Evolutionary conservation across 2,329 filamentous ascomycete genomes (phyloP).

Genomic region (Venturia nashicola): DNA sequence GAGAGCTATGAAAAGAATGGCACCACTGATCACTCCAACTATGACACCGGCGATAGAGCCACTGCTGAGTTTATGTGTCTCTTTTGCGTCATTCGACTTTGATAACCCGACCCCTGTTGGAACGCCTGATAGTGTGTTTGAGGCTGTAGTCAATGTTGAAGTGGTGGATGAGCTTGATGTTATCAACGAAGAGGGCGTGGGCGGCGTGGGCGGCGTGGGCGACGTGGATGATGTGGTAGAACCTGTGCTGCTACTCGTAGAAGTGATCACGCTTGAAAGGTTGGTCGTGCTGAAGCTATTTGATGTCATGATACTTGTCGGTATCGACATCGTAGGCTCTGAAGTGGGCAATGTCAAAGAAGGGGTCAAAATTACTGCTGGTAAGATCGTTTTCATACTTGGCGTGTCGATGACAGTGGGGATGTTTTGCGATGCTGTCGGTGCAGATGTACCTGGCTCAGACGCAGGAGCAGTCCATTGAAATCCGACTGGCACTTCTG

Average conservation of each 20-base stretch:
- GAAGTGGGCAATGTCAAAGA: neutral
- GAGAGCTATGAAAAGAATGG: neutral
- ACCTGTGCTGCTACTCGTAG: neutral
- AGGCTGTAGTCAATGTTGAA: neutral
- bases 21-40: neutral
- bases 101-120: neutral
- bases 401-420: neutral
- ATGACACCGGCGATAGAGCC: slow-evolving; percentile 4
- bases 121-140: neutral
- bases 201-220: neutral
- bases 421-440: neutral
- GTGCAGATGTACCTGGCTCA: neutral
- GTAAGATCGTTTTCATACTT: neutral
- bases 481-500: slow-evolving; percentile 1
- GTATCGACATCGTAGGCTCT: neutral
- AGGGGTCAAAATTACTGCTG: neutral
- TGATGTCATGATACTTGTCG: neutral
- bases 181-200: neutral
- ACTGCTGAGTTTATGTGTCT: neutral
- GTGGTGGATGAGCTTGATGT: neutral
- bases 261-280: neutral
- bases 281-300: neutral
- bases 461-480: neutral
- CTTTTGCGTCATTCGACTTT: neutral
- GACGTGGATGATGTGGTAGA: neutral